Percentiles rank a stretch among this genome's conserved stretches.
Conservation (phyloP, 495 filamentous ascomycete genomes). For the Cladorrhinum samala region DNA sequence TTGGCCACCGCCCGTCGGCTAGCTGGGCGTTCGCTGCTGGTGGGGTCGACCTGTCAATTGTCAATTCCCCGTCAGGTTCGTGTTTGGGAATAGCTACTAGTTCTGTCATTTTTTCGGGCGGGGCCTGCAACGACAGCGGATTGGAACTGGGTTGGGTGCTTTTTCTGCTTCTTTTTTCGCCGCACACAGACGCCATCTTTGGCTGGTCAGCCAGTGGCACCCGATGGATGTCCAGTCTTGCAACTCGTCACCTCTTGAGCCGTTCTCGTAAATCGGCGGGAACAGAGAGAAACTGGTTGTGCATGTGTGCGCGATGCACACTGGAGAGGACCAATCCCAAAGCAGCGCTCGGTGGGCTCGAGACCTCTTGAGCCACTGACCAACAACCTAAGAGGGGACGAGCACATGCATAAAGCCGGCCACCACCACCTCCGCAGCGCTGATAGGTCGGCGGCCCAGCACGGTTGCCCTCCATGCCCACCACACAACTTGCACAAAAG, state of each 20-base stretch:
- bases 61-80: slow-evolving; percentile 8
- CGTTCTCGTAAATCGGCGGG: not conserved
- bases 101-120: too few species aligned
- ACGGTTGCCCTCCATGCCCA: slow-evolving; percentile 23
- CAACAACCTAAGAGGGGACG: slow-evolving; percentile 15
- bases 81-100: too few species aligned
- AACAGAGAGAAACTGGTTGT: too few species aligned
- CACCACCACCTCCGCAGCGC: slow-evolving; percentile 11
- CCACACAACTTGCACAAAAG: slow-evolving; percentile 25
- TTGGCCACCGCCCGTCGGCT: not conserved
- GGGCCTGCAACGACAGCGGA: not conserved
- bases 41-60: slow-evolving; percentile 9
- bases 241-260: not conserved
- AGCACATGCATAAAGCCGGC: slow-evolving; percentile 27
- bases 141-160: not conserved
- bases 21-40: not conserved
- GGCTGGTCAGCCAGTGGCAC: not conserved
- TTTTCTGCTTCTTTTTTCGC: too few species aligned
- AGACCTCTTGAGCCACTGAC: too few species aligned
- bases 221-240: not conserved
- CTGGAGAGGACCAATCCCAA: not conserved
- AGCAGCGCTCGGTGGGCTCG: not conserved
- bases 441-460: slow-evolving; percentile 24
- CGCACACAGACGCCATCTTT: too few species aligned
- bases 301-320: too few species aligned